Percentiles rank a stretch among this genome's conserved stretches.
Conservation (phyloP, 306 rosid genomes). For the Prinsepia uniflora region DNA sequence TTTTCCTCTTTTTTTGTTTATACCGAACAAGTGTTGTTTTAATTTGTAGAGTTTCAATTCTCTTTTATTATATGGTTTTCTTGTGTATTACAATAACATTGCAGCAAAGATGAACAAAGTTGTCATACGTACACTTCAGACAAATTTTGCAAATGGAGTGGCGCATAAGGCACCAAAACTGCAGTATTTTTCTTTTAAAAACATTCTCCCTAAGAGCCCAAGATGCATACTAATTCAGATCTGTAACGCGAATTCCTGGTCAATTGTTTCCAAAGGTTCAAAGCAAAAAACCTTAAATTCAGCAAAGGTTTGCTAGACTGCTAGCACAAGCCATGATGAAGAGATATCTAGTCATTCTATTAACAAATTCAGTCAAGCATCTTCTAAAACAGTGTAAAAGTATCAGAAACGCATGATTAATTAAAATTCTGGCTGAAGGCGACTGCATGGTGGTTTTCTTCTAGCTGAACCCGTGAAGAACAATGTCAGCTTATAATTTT, state of each 20-base stretch:
- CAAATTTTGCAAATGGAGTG: neutral
- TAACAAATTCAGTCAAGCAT: neutral
- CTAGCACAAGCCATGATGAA: neutral
- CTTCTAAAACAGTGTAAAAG: neutral
- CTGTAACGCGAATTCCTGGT: neutral
- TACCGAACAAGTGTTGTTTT: neutral
- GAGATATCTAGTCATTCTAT: neutral
- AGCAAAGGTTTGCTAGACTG: neutral
- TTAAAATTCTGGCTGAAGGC: neutral
- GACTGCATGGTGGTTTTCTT: neutral
- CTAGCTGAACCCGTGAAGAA: neutral
- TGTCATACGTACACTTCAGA: neutral
- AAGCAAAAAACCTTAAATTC: neutral
- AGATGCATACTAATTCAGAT: neutral
- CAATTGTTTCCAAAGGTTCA: neutral
- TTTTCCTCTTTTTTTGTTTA: neutral
- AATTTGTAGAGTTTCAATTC: neutral
- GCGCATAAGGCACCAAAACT: neutral
- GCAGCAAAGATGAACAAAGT: slow-evolving; percentile 1
- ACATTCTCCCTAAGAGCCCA: neutral
- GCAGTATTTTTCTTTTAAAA: neutral
- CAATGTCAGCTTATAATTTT: neutral
- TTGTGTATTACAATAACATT: neutral
- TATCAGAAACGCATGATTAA: neutral
- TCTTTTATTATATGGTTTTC: slow-evolving; percentile 1